These are phyloP conservation scores for Pseudopediastrum boryanum DNA, from an alignment of 139 green algal species.

Conservation along the genomic window DNA sequence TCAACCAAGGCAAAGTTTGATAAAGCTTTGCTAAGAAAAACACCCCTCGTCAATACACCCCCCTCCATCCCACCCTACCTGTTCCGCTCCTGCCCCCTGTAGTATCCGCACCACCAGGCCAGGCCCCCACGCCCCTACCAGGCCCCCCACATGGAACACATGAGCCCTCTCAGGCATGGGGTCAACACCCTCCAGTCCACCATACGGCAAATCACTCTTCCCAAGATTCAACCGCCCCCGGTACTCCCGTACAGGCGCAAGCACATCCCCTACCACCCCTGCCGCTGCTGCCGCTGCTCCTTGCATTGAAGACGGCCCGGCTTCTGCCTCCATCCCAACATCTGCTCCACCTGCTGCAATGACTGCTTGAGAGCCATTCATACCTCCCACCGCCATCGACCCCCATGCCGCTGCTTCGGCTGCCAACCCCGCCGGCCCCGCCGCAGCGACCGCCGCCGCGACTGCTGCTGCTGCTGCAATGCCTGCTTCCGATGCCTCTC, in stretches of 20 bases:
- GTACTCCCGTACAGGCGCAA: constrained; percentile 12
- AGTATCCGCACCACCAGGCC: not conserved
- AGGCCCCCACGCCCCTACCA: not conserved
- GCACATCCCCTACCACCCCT: not conserved
- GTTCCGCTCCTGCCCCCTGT: not conserved
- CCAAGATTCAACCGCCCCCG: constrained; percentile 27
- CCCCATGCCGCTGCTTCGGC: not conserved
- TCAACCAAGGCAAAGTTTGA: too few species aligned
- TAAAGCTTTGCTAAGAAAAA: not conserved
- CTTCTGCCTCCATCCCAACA: not conserved
- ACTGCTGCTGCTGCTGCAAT: not conserved
- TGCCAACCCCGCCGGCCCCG: not conserved
- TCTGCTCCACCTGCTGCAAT: constrained; percentile 6
- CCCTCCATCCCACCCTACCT: not conserved
- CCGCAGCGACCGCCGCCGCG: constrained; percentile 5
- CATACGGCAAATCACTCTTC: constrained; percentile 41
- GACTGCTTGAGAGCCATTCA: not conserved
- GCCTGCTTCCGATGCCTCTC: not conserved
- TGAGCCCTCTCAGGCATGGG: constrained; percentile 31
- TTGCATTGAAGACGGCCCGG: not conserved
- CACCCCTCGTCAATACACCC: not conserved
- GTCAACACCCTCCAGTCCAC: constrained; percentile 29
- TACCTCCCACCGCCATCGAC: too few species aligned
- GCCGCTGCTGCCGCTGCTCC: constrained; percentile 3
- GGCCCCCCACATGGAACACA: constrained; percentile 31